Conservation (phyloP, 1,284 basidiomycete genomes). For the Austroboletus olivaceoglutinosus region DNA sequence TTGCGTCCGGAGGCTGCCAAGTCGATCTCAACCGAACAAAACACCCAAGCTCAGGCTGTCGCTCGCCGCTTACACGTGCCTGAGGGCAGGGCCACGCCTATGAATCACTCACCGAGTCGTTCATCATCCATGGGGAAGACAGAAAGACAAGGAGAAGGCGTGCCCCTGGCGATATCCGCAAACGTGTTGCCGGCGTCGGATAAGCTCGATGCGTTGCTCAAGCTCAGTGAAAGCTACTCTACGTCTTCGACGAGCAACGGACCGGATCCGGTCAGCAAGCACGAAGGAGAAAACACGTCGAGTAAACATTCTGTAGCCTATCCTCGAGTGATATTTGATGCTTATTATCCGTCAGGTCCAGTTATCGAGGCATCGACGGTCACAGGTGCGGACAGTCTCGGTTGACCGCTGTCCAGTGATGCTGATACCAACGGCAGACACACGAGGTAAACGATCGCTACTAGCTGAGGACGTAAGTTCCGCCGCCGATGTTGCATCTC, state of each 20-base stretch:
- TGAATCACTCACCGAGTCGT: conserved; percentile 31
- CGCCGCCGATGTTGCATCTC: conserved; percentile 1
- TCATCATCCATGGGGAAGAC: conserved; percentile 34
- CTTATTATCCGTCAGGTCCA: conserved; percentile 26
- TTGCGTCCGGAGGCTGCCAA: conserved; percentile 61
- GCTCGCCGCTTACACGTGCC: conserved; percentile 70
- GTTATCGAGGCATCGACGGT: conserved; percentile 15
- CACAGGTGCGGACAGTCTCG: conserved; percentile 18
- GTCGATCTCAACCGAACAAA: conserved; percentile 55
- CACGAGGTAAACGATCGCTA: conserved; percentile 6
- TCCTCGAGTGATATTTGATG: not conserved
- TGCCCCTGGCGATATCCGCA: conserved; percentile 20
- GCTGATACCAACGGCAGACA: conserved; percentile 18
- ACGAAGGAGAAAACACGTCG: conserved; percentile 27
- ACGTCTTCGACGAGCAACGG: conserved; percentile 17
- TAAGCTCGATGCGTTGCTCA: conserved; percentile 26
- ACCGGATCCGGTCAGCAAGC: conserved; percentile 9
- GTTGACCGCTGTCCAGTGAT: conserved; percentile 2
- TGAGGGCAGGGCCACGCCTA: conserved; percentile 46
- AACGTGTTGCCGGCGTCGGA: conserved; percentile 18
- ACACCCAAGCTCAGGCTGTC: conserved; percentile 60
- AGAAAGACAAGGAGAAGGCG: conserved; percentile 20
- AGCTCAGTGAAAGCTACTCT: conserved; percentile 19
- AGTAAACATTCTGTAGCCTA: conserved; percentile 17
- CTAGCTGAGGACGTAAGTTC: conserved; percentile 2